Percentiles rank a stretch among this genome's conserved stretches.
phyloP scores from a whole-genome alignment of 352 stramenopile species.

The Phytopythium kandeliae region DNA sequence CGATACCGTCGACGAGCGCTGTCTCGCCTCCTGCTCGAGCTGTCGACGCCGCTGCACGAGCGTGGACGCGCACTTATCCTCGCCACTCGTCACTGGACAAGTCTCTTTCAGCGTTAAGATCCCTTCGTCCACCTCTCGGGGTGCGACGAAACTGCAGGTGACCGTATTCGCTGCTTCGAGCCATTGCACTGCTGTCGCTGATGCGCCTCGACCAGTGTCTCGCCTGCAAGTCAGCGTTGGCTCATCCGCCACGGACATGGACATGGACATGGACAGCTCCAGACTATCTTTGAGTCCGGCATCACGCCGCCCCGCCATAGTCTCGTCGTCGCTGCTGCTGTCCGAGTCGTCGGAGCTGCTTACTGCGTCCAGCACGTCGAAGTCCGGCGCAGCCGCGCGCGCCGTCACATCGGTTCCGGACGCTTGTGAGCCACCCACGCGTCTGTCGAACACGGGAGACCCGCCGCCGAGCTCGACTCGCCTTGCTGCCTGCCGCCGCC shows the following conservation, averaged over 20 bases:
- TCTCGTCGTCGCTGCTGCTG: conserved; percentile 12
- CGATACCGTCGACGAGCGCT: not conserved
- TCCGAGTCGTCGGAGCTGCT: conserved; percentile 22
- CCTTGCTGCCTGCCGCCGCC: conserved; percentile 3
- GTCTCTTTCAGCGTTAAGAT: not conserved
- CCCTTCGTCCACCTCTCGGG: not conserved
- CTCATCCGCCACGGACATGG: conserved; percentile 18
- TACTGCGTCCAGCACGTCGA: conserved; percentile 27
- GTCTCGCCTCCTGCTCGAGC: conserved; percentile 17
- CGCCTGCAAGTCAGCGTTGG: not conserved
- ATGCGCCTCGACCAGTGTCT: not conserved
- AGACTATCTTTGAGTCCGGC: conserved; percentile 39
- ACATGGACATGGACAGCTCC: conserved; percentile 60
- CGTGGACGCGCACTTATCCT: conserved; percentile 12
- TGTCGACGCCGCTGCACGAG: conserved; percentile 41
- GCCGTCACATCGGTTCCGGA: not conserved
- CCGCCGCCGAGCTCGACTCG: not conserved
- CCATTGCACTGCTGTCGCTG: not conserved
- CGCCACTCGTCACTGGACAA: not conserved
- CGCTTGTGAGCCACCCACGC: not conserved
- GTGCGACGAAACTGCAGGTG: not conserved
- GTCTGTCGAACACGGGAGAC: not conserved
- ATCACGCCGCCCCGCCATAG: conserved; percentile 8
- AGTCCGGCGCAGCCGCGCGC: conserved; percentile 7
- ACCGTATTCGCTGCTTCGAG: not conserved